Evolutionary conservation across 768 basidiomycete genomes (phyloP).

Genomic region (Russula sp.): DNA sequence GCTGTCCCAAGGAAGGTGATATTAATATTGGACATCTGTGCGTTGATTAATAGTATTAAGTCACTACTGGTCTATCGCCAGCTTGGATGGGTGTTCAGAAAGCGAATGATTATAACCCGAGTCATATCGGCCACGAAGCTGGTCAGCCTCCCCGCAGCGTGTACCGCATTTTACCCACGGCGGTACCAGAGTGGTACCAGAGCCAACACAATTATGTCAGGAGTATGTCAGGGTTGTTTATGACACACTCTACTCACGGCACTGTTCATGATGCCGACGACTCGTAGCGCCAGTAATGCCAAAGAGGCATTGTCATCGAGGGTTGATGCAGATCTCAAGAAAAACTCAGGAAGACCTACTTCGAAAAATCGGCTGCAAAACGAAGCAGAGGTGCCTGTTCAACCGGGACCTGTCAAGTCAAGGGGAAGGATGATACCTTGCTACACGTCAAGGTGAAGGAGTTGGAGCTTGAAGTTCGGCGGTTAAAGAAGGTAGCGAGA

Average conservation of each 20-base stretch:
- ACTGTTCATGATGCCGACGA: slow-evolving; percentile 14
- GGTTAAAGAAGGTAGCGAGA: slow-evolving; percentile 34
- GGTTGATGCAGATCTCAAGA: slow-evolving; percentile 2
- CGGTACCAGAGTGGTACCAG: not conserved
- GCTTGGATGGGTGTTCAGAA: slow-evolving; percentile 20
- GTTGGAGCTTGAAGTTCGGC: slow-evolving; percentile 31
- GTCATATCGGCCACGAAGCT: not conserved
- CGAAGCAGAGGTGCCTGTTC: slow-evolving; percentile 7
- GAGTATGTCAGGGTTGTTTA: not conserved
- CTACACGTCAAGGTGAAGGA: slow-evolving; percentile 31
- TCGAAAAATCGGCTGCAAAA: slow-evolving; percentile 13
- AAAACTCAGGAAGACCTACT: slow-evolving; percentile 1
- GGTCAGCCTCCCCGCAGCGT: too few species aligned
- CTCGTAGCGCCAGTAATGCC: slow-evolving; percentile 19
- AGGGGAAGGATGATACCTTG: slow-evolving; percentile 13
- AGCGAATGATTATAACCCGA: not conserved
- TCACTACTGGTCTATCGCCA: not conserved
- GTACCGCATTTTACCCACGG: not conserved
- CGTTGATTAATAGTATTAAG: too few species aligned
- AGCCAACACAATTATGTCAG: not conserved
- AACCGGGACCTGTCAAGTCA: slow-evolving; percentile 18
- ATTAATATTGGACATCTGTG: slow-evolving; percentile 42
- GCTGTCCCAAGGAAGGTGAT: slow-evolving; percentile 80
- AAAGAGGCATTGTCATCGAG: slow-evolving; percentile 5
- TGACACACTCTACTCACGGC: not conserved